phyloP scores from a whole-genome alignment of 257 asterid species.

The Cruciata laevipes region DNA sequence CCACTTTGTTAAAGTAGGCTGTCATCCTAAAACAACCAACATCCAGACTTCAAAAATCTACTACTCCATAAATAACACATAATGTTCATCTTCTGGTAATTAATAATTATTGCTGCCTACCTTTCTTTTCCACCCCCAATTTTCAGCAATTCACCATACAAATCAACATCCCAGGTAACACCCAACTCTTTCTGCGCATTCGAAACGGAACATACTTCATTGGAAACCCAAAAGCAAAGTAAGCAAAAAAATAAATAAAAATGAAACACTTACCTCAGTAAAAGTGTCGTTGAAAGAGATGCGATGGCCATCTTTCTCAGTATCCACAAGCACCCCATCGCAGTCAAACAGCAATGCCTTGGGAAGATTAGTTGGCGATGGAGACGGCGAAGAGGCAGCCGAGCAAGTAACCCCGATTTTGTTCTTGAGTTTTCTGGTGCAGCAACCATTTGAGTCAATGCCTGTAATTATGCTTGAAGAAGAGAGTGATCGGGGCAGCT shows the following conservation, averaged over 20 bases:
- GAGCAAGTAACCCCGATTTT: conserved; percentile 19
- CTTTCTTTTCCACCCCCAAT: conserved; percentile 99
- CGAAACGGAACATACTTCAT: background rate
- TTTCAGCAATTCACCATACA: conserved; percentile 88
- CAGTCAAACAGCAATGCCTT: conserved; percentile 89
- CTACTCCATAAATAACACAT: background rate
- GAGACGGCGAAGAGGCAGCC: conserved; percentile 35
- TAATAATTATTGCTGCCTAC: conserved; percentile 20
- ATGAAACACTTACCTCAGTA: conserved; percentile 44
- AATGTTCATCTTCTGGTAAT: background rate
- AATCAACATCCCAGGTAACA: conserved; percentile 89
- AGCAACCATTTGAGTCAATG: background rate
- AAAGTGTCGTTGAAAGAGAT: conserved; percentile 92
- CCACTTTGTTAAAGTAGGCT: conserved; percentile 82
- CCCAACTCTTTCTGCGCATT: conserved; percentile 71
- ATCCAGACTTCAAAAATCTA: background rate
- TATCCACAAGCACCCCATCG: conserved; percentile 95
- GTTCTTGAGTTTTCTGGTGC: conserved; percentile 1
- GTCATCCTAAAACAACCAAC: conserved; percentile 61
- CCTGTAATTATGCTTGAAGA: conserved; percentile 5
- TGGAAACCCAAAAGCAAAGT: background rate
- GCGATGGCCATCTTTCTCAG: conserved; percentile 98
- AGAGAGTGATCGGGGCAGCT: conserved; percentile 6
- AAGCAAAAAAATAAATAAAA: background rate
- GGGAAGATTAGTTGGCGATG: conserved; percentile 31